These are phyloP conservation scores for Rhizopogon roseolus DNA, from an alignment of 768 basidiomycete genomes.

Conservation along the genomic window DNA sequence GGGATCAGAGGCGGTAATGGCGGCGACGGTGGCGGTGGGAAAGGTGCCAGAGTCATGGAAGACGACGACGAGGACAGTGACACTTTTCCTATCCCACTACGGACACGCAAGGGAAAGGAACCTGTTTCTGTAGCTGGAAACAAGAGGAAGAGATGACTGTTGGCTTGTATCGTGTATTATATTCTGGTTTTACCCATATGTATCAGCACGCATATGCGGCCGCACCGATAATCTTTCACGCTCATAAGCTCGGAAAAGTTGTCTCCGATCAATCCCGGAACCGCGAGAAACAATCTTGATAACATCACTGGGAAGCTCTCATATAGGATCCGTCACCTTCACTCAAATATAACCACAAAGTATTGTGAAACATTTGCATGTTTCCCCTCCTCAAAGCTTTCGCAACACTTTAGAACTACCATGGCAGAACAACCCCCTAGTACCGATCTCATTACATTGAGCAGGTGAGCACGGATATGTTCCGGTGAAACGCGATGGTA, in stretches of 20 bases:
- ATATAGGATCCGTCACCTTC: slow-evolving; percentile 8
- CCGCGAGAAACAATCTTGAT: slow-evolving; percentile 18
- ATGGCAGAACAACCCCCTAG: slow-evolving; percentile 59
- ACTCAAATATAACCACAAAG: slow-evolving; percentile 2
- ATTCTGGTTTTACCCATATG: slow-evolving; percentile 3
- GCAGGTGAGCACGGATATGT: slow-evolving; percentile 51
- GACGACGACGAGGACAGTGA: slow-evolving; percentile 73
- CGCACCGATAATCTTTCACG: slow-evolving; percentile 1
- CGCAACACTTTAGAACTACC: slow-evolving; percentile 13
- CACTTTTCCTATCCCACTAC: slow-evolving; percentile 63
- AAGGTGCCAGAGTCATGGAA: slow-evolving; percentile 25
- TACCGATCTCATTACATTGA: slow-evolving; percentile 90
- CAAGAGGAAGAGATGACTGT: slow-evolving; percentile 61
- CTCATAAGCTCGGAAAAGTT: not conserved
- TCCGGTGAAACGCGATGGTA: not conserved
- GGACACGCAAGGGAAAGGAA: slow-evolving; percentile 63
- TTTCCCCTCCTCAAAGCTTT: not conserved
- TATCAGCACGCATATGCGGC: slow-evolving; percentile 4
- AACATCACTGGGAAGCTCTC: not conserved
- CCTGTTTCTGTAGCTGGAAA: slow-evolving; percentile 38
- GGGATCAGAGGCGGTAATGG: slow-evolving; percentile 46
- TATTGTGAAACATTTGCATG: slow-evolving; percentile 3
- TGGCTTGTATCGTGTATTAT: not conserved
- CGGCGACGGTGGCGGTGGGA: slow-evolving; percentile 20
- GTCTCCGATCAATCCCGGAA: slow-evolving; percentile 14